These are phyloP conservation scores for Aspergillus latus DNA, from an alignment of 2,329 filamentous ascomycete species.

Conservation along the genomic window DNA sequence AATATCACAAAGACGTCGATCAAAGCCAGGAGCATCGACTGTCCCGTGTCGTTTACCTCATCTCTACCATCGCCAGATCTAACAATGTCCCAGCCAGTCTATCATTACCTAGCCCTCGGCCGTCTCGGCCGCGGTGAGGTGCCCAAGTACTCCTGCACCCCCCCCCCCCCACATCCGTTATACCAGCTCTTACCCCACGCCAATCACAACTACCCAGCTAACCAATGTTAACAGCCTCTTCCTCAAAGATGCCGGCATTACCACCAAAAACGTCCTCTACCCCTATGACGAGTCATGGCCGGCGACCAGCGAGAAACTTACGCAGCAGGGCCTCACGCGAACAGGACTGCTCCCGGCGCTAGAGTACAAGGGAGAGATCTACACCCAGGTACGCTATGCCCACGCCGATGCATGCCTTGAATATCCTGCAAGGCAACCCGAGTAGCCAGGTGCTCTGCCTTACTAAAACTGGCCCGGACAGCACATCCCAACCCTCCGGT, in stretches of 20 bases:
- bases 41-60: too few species aligned
- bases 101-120: slow-evolving; percentile 8
- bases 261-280: background rate
- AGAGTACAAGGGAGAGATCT: background rate
- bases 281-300: slow-evolving; percentile 1
- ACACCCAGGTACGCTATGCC: background rate
- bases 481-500: slow-evolving; percentile 6
- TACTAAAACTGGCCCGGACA: background rate
- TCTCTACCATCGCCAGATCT: background rate
- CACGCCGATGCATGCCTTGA: too few species aligned
- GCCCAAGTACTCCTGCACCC: background rate
- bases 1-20: too few species aligned
- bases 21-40: too few species aligned
- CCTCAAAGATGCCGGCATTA: slow-evolving; percentile 5
- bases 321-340: background rate
- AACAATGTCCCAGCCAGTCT: slow-evolving; percentile 1
- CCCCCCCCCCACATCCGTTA: too few species aligned
- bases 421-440: too few species aligned
- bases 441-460: too few species aligned
- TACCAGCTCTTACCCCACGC: too few species aligned
- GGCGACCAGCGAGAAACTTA: background rate
- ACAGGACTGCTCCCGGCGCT: background rate
- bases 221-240: slow-evolving; percentile 1
- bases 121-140: slow-evolving; percentile 8
- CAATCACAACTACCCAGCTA: background rate